Percentiles rank a stretch among this genome's conserved stretches.
Evolutionary conservation across 176 grass and related monocot species (phyloP).

Genomic region (Hordeum marinum): DNA sequence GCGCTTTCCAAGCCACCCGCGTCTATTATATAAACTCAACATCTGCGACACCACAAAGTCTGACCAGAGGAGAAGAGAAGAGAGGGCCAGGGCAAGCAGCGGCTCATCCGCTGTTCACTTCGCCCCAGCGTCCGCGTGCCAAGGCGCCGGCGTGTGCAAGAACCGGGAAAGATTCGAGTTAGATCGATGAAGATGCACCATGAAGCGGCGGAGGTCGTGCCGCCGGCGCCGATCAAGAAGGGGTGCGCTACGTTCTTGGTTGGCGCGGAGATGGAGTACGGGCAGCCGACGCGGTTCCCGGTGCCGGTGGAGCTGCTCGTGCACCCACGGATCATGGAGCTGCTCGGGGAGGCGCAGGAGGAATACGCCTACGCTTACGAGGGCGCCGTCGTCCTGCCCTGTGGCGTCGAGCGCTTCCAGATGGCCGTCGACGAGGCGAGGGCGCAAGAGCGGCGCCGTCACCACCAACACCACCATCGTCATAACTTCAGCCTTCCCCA

Average conservation of each 20-base stretch:
- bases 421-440: not conserved
- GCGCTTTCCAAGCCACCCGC: too few relatives aligned
- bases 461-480: not conserved
- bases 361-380: not conserved
- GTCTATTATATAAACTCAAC: too few relatives aligned
- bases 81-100: too few relatives aligned
- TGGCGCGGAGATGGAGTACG: not conserved
- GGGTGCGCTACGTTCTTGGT: slow-evolving; percentile 13
- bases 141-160: too few relatives aligned
- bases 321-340: slow-evolving; percentile 19
- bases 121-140: too few relatives aligned
- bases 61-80: too few relatives aligned
- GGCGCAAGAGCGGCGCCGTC: not conserved
- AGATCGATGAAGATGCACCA: not conserved
- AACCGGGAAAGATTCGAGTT: too few relatives aligned
- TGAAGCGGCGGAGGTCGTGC: not conserved
- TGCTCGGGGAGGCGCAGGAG: slow-evolving; percentile 21
- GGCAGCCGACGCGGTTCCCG: slow-evolving; percentile 1
- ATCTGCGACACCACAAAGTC: too few relatives aligned
- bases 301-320: slow-evolving; percentile 21
- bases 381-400: not conserved
- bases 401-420: not conserved
- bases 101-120: too few relatives aligned
- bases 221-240: not conserved
- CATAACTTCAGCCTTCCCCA: not conserved